Evolutionary conservation across 805 yeast species (phyloP), one percentile per base, ranked within the genome.

Genomic region (Hanseniaspora guilliermondii): DNA sequence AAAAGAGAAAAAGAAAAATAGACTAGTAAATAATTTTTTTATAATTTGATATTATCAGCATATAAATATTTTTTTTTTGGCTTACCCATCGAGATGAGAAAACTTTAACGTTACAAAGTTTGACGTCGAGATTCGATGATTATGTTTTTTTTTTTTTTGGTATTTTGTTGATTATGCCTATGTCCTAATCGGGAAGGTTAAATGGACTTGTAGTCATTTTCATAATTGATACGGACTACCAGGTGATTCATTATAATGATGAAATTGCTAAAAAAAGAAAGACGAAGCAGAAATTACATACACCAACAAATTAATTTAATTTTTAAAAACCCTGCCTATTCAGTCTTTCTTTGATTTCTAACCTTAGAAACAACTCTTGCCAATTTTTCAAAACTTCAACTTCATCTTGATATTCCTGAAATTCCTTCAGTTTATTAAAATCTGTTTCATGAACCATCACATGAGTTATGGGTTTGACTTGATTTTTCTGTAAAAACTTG

Each of bases 401-500:
- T 40, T 61, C 60, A 3, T 30, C 39, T 5, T 49, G 42, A 8
- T 49, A 6, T 6, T 44, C 9, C 1, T 58, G 32, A 21, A 62
- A 35, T 9, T 35, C 21, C 6, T 22, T 25, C 1, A 60, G 37
- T 38, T 12, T 49, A 2, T 41, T 3, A 39, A 25, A 58, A 56
- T 63, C 63, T 1, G 25, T 8, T 3, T 49, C 35, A 38, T 39
- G 56, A 3, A 64, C 55, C 46, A 65, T 33, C 2, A 65, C 53
- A 12, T 60, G 57, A 6, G 57, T 52, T 3, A 60, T 56, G 7
- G 56, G 52, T 1, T 67, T 65, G 2, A 63, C 53, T 2, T 66
- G 66, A 53, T 55, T 61, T 1, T 65, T 66, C 4, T 61, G 60
- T 36, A 53, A 61, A 36, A 65, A 65, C 57, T 63, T 58, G 47